Conservation (phyloP, 2,329 filamentous ascomycete species). For the Ceratocystiopsis minuta region DNA sequence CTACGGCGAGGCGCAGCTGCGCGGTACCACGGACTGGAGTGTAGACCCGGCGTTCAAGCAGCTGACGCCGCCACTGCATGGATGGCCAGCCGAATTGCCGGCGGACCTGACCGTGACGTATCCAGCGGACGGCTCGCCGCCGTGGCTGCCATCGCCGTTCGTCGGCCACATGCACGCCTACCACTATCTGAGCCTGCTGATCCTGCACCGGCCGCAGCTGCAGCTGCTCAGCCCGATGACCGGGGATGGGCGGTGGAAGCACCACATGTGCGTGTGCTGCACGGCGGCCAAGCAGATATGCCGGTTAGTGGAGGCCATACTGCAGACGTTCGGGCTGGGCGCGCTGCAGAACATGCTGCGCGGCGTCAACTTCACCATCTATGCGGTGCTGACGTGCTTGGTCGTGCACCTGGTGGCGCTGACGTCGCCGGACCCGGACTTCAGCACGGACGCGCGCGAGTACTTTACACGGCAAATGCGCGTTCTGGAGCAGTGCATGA, state of each 20-base stretch:
- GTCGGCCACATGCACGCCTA: conserved; percentile 81
- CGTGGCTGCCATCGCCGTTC: conserved; percentile 74
- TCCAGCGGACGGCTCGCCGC: conserved; percentile 58
- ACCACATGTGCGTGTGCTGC: conserved; percentile 75
- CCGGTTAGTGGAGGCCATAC: conserved; percentile 66
- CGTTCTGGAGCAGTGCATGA: conserved; percentile 69
- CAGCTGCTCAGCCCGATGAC: conserved; percentile 56
- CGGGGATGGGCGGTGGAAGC: conserved; percentile 62
- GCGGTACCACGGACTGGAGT: conserved; percentile 59
- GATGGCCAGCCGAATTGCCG: conserved; percentile 63
- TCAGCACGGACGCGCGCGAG: conserved; percentile 68
- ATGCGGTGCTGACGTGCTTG: conserved; percentile 75
- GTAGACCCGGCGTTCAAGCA: conserved; percentile 67
- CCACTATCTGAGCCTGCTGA: conserved; percentile 67
- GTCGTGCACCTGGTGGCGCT: conserved; percentile 87
- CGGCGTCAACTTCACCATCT: conserved; percentile 92
- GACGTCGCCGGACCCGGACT: conserved; percentile 77
- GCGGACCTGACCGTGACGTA: conserved; percentile 62
- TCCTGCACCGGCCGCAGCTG: conserved; percentile 76
- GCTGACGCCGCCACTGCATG: conserved; percentile 57
- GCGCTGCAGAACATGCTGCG: conserved; percentile 84
- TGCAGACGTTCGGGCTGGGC: conserved; percentile 57
- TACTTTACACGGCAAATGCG: conserved; percentile 92
- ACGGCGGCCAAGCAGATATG: conserved; percentile 71
- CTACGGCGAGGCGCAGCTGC: conserved; percentile 44